phyloP scores from a whole-genome alignment of 169 alveolate species.

The Babesia gibsoni region DNA sequence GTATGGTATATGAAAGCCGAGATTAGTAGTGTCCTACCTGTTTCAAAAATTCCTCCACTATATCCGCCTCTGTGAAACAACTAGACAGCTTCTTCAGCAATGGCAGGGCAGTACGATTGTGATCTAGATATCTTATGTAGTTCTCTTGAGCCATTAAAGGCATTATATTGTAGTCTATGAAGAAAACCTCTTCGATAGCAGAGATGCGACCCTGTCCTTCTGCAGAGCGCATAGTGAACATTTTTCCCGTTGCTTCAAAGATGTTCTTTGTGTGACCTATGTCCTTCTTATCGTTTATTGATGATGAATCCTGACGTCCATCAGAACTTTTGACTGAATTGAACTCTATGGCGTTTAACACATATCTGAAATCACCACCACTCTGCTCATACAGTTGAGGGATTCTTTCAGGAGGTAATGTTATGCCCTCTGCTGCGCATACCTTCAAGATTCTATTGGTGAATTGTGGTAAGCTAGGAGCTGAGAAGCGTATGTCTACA shows the following conservation, averaged over 20 bases:
- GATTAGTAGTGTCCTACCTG: neutral
- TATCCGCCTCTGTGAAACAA: slow-evolving; percentile 60
- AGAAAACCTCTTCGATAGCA: slow-evolving; percentile 80
- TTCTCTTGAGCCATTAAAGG: slow-evolving; percentile 92
- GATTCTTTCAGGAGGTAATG: slow-evolving; percentile 81
- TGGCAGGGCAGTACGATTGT: slow-evolving; percentile 47
- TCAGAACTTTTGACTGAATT: slow-evolving; percentile 68
- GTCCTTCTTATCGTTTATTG: slow-evolving; percentile 70
- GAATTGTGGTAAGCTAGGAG: slow-evolving; percentile 84
- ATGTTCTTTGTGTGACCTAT: slow-evolving; percentile 72
- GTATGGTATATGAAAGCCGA: neutral
- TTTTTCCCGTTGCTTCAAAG: slow-evolving; percentile 66
- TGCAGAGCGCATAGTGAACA: slow-evolving; percentile 66
- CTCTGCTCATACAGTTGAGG: slow-evolving; percentile 85
- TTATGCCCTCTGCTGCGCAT: slow-evolving; percentile 84
- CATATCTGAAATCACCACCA: slow-evolving; percentile 91
- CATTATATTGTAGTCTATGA: slow-evolving; percentile 91
- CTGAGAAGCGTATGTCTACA: slow-evolving; percentile 88
- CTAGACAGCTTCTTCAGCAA: slow-evolving; percentile 59
- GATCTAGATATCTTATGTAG: slow-evolving; percentile 76
- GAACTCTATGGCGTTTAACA: slow-evolving; percentile 87
- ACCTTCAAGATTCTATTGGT: slow-evolving; percentile 81
- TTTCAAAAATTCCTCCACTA: slow-evolving; percentile 45
- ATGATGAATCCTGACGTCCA: slow-evolving; percentile 57
- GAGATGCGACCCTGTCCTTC: neutral